A percentile compares a stretch with the other conserved stretches of the same genome.
Conservation (phyloP, 768 basidiomycete species). For the Hygrophoropsis aurantiaca region DNA sequence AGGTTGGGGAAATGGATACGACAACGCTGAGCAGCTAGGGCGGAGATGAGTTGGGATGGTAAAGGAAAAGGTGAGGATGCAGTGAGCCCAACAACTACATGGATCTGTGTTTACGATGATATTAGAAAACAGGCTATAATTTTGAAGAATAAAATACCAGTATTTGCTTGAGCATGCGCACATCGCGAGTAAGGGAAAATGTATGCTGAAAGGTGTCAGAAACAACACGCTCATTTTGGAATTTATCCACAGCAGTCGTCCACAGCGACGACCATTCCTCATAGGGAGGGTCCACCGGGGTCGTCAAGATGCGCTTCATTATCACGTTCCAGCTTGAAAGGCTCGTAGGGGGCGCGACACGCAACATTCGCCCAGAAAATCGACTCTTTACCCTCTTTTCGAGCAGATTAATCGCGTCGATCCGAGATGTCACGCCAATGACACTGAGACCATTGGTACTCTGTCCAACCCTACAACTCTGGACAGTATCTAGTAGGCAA, state of each 20-base stretch:
- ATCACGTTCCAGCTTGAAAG: conserved; percentile 50
- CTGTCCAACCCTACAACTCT: conserved; percentile 68
- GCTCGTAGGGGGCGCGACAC: conserved; percentile 61
- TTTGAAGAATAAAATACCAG: conserved; percentile 46
- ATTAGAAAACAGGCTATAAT: no score
- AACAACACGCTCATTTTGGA: conserved; percentile 51
- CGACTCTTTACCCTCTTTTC: conserved; percentile 98
- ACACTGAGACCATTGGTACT: conserved; percentile 74
- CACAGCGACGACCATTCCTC: conserved; percentile 67
- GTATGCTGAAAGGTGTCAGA: conserved; percentile 52
- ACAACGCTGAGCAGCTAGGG: conserved; percentile 52
- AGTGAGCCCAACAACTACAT: neutral
- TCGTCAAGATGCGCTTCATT: conserved; percentile 45
- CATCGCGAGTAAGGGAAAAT: conserved; percentile 60
- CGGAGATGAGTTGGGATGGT: conserved; percentile 39
- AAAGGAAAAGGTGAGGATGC: conserved; percentile 56
- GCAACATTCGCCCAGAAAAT: conserved; percentile 89
- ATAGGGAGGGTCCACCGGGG: conserved; percentile 19
- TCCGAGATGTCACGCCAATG: conserved; percentile 81
- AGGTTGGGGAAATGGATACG: conserved; percentile 54
- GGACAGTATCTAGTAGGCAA: conserved; percentile 92
- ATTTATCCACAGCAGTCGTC: conserved; percentile 53
- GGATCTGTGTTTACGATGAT: no score
- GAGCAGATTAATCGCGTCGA: conserved; percentile 84
- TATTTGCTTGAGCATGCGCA: conserved; percentile 55